Conservation (phyloP, 75 land plant genomes). For the Selaginella moellendorffii region DNA sequence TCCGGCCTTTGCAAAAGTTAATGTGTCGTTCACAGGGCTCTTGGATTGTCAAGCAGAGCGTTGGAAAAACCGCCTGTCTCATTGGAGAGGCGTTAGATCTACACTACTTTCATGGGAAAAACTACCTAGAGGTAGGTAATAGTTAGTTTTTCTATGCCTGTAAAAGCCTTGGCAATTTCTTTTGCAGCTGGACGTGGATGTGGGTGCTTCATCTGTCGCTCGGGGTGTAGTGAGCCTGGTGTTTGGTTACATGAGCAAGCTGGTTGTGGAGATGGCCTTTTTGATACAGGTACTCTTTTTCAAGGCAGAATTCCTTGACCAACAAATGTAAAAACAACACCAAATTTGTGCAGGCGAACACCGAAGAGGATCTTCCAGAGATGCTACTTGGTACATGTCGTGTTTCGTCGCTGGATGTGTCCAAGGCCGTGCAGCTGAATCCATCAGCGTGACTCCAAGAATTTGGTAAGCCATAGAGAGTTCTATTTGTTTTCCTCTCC, state of each 20-base stretch:
- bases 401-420: constrained; percentile 13
- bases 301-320: not conserved
- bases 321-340: not conserved
- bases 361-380: constrained; percentile 24
- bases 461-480: too few species aligned
- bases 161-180: too few species aligned
- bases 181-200: constrained; percentile 54
- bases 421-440: constrained; percentile 14
- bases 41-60: constrained; percentile 98
- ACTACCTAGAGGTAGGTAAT: constrained; percentile 72
- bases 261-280: constrained; percentile 89
- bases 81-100: constrained; percentile 73
- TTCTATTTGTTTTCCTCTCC: too few species aligned
- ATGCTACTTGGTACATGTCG: constrained; percentile 19
- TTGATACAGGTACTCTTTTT: constrained; percentile 68
- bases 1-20: too few species aligned
- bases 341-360: constrained; percentile 15
- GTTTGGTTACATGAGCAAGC: constrained; percentile 71
- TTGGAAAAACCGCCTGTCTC: constrained; percentile 88
- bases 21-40: constrained; percentile 43
- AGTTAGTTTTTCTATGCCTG: too few species aligned
- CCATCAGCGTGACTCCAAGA: not conserved
- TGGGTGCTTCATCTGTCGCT: constrained; percentile 88
- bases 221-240: constrained; percentile 75
- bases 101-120: constrained; percentile 47